phyloP scores from a whole-genome alignment of 176 grass and related monocot species.

The Hsuehochloa calcarea region DNA sequence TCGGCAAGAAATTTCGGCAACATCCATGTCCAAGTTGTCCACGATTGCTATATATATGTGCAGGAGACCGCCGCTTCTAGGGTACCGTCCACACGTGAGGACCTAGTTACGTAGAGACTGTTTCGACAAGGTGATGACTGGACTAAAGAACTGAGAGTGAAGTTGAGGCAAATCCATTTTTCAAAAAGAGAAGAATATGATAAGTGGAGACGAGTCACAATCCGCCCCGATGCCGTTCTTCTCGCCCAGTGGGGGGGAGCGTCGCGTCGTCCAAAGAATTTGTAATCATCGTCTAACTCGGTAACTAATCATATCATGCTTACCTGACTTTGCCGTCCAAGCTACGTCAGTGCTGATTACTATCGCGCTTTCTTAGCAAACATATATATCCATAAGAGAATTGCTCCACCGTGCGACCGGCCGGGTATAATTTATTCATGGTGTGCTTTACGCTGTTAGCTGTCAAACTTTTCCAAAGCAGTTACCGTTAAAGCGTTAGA shows the following conservation, averaged over 20 bases:
- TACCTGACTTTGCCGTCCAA: conserved; percentile 32
- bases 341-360: conserved; percentile 38
- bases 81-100: not conserved
- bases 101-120: not conserved
- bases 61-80: not conserved
- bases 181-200: not conserved
- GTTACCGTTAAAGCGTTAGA: not conserved
- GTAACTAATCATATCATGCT: conserved; percentile 22
- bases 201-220: not conserved
- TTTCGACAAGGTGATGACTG: not conserved
- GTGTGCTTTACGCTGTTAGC: not conserved
- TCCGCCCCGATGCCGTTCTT: not conserved
- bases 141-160: not conserved
- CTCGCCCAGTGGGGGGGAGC: not conserved
- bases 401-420: not conserved
- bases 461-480: conserved; percentile 17
- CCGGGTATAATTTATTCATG: not conserved
- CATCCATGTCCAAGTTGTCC: not conserved
- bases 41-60: not conserved
- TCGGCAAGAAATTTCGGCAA: not conserved
- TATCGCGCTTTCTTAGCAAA: not conserved
- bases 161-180: not conserved
- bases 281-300: not conserved
- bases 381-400: not conserved
- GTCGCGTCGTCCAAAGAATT: not conserved